Conservation (phyloP, 2,329 filamentous ascomycete species). For the Phoma sp. region DNA sequence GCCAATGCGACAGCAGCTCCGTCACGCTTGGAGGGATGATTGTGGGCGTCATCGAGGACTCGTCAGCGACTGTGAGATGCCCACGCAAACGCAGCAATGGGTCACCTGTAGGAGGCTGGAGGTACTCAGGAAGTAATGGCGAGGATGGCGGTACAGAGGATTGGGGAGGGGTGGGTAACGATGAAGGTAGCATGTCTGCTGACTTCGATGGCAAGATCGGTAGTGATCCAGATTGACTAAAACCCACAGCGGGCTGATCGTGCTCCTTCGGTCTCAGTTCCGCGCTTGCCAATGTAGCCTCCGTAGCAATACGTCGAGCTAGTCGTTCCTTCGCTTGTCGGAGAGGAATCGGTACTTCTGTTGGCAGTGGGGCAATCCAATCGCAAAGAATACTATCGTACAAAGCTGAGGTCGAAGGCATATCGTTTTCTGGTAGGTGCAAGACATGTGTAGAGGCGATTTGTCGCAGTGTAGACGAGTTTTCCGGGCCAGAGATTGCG, state of each 20-base stretch:
- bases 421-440: conserved; percentile 12
- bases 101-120: conserved; percentile 4
- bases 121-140: conserved; percentile 3
- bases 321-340: conserved; percentile 43
- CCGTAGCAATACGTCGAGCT: conserved; percentile 46
- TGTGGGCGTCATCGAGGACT: conserved; percentile 1
- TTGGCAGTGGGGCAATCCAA: conserved; percentile 43
- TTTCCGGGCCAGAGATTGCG: neutral
- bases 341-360: conserved; percentile 29
- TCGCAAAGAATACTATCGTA: conserved; percentile 44
- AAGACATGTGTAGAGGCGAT: conserved; percentile 30
- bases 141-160: conserved; percentile 28
- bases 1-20: conserved; percentile 54
- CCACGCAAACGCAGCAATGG: conserved; percentile 45
- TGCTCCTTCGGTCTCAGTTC: conserved; percentile 21
- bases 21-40: conserved; percentile 42
- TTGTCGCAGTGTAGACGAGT: conserved; percentile 6
- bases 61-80: conserved; percentile 46
- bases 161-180: conserved; percentile 23
- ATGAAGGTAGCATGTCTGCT: conserved; percentile 12
- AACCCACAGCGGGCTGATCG: conserved; percentile 12
- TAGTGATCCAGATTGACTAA: conserved; percentile 24
- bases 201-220: conserved; percentile 32
- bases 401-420: conserved; percentile 29
- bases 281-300: conserved; percentile 47